Percentiles rank a stretch among this genome's conserved stretches.
phyloP scores from a whole-genome alignment of 2,329 filamentous ascomycete genomes.

The Penicillium sp. region DNA sequence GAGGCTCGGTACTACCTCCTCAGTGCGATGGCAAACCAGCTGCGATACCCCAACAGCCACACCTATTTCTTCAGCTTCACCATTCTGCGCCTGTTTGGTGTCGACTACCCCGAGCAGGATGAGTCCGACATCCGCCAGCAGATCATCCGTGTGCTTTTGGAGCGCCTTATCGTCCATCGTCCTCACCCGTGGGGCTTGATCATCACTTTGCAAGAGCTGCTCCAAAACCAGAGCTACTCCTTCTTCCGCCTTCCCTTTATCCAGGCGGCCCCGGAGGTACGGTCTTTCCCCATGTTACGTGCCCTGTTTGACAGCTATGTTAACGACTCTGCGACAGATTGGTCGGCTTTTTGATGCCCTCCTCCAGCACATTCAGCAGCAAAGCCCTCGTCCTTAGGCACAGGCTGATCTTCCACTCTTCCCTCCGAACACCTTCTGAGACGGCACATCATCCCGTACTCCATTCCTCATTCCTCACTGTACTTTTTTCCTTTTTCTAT shows the following conservation, averaged over 20 bases:
- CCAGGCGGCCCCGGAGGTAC: constrained; percentile 83
- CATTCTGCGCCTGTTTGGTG: constrained; percentile 80
- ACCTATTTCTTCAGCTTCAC: constrained; percentile 92
- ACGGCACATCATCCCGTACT: constrained; percentile 8
- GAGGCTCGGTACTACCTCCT: constrained; percentile 85
- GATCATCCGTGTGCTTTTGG: constrained; percentile 83
- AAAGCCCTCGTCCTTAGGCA: constrained; percentile 47
- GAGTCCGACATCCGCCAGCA: constrained; percentile 84
- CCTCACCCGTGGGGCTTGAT: constrained; percentile 96
- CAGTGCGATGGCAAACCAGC: constrained; percentile 82
- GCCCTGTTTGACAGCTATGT: constrained; percentile 3
- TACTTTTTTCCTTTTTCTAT: constrained; percentile 12
- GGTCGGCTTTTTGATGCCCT: constrained; percentile 48
- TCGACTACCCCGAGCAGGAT: constrained; percentile 67
- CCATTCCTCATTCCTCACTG: constrained; percentile 15
- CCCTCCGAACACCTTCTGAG: constrained; percentile 7
- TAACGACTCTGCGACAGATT: constrained; percentile 31
- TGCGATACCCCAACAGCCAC: constrained; percentile 84
- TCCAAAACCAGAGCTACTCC: constrained; percentile 86
- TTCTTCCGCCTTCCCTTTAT: constrained; percentile 95
- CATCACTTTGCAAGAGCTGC: constrained; percentile 80
- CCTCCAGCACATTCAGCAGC: constrained; percentile 48
- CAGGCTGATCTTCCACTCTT: constrained; percentile 22
- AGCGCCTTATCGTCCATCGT: constrained; percentile 83
- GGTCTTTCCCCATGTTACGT: constrained; percentile 8